phyloP scores from a whole-genome alignment of 2,329 filamentous ascomycete species.

The Chalara sp. region DNA sequence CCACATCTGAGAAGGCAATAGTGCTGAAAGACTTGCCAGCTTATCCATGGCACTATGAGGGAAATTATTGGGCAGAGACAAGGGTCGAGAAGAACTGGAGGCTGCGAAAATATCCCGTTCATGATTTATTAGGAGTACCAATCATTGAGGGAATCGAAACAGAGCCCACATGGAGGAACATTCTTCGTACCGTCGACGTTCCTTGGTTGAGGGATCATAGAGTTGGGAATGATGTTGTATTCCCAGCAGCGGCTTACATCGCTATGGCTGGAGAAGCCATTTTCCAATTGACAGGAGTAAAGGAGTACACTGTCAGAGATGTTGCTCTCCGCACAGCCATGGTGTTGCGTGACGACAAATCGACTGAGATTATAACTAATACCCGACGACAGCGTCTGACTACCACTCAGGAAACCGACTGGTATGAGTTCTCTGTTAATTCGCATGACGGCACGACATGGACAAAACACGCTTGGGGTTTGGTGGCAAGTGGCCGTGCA shows the following conservation, averaged over 20 bases:
- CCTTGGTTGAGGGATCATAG: constrained; percentile 44
- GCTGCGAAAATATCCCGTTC: constrained; percentile 36
- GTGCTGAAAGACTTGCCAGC: constrained; percentile 33
- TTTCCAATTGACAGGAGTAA: constrained; percentile 5
- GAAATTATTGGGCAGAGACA: constrained; percentile 45
- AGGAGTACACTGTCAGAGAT: neutral
- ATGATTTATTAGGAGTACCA: constrained; percentile 24
- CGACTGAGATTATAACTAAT: constrained; percentile 21
- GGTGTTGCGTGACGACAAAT: constrained; percentile 12
- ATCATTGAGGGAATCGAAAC: constrained; percentile 13
- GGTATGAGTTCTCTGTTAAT: constrained; percentile 6
- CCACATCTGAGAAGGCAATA: neutral
- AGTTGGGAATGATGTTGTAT: constrained; percentile 41
- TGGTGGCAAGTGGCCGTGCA: neutral
- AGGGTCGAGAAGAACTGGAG: constrained; percentile 38
- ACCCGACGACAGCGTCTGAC: constrained; percentile 19
- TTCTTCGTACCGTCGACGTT: constrained; percentile 24
- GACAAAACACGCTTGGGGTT: constrained; percentile 4
- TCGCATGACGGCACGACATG: constrained; percentile 3
- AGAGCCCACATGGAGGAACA: constrained; percentile 25
- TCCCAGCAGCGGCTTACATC: constrained; percentile 35
- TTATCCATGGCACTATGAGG: constrained; percentile 46
- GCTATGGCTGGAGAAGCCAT: constrained; percentile 18
- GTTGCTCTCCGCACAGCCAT: constrained; percentile 4
- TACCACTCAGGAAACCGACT: constrained; percentile 8